A percentile compares a stretch with the other conserved stretches of the same genome.
phyloP scores from a whole-genome alignment of 495 filamentous ascomycete genomes.

The Aspergillus ostianus region DNA sequence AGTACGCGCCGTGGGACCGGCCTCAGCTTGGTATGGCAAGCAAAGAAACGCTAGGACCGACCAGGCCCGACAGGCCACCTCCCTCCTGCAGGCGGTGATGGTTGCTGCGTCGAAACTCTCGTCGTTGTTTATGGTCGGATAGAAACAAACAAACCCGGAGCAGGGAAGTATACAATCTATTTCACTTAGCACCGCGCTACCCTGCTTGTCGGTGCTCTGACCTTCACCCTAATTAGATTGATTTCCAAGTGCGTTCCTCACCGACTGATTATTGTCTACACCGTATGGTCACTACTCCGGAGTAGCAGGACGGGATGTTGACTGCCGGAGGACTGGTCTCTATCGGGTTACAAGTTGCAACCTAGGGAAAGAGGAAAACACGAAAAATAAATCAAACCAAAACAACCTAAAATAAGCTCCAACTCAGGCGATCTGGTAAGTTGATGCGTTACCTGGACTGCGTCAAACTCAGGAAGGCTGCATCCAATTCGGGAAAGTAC shows the following conservation, averaged over 20 bases:
- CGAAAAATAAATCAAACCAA: not conserved
- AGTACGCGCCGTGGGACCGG: conserved; percentile 14
- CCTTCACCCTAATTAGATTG: conserved; percentile 5
- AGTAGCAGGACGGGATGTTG: not conserved
- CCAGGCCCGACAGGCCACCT: conserved; percentile 19
- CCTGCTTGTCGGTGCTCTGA: conserved; percentile 3
- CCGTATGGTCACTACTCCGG: too few species aligned
- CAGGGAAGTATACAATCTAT: not conserved
- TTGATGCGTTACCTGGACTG: too few species aligned
- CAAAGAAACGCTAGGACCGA: conserved; percentile 1
- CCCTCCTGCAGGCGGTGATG: conserved; percentile 11
- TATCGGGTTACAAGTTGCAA: too few species aligned
- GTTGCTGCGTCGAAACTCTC: conserved; percentile 15
- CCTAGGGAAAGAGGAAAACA: not conserved
- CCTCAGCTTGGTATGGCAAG: conserved; percentile 1
- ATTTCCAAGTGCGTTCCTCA: conserved; percentile 5
- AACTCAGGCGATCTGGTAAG: not conserved
- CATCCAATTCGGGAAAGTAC: conserved; percentile 17
- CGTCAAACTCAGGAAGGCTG: conserved; percentile 6
- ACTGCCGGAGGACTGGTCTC: not conserved
- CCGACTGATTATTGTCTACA: too few species aligned
- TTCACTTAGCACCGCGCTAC: not conserved
- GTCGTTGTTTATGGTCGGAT: conserved; percentile 13
- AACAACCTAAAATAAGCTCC: not conserved
- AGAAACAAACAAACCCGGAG: conserved; percentile 19